Evolutionary conservation across 1,284 basidiomycete genomes (phyloP).

Genomic region (Moesziomyces sp.): DNA sequence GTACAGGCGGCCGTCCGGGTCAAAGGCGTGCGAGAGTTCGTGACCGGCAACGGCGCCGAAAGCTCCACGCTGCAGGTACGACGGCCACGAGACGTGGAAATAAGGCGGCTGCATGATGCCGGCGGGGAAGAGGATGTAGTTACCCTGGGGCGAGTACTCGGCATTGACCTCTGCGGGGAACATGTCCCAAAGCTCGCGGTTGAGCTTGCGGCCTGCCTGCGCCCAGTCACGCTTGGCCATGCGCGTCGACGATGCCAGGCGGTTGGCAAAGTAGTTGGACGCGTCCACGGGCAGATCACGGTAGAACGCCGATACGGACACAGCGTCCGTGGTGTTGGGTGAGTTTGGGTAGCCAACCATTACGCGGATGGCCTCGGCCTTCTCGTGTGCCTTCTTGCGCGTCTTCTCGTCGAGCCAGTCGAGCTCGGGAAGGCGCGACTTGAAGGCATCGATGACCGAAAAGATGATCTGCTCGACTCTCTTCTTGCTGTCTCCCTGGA

Average conservation of each 20-base stretch:
- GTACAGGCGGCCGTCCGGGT: constrained; percentile 82
- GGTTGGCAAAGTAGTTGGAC: constrained; percentile 85
- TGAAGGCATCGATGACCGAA: constrained; percentile 87
- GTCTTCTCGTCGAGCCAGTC: constrained; percentile 93
- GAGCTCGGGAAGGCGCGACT: constrained; percentile 79
- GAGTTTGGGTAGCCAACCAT: constrained; percentile 90
- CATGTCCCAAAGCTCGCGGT: constrained; percentile 88
- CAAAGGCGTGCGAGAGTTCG: constrained; percentile 82
- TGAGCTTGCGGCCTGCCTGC: constrained; percentile 78
- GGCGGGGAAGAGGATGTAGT: constrained; percentile 93
- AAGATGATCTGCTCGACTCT: constrained; percentile 86
- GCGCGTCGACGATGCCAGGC: constrained; percentile 73
- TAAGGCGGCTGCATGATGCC: constrained; percentile 93
- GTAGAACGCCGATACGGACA: constrained; percentile 82
- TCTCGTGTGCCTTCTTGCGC: constrained; percentile 82
- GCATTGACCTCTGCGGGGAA: constrained; percentile 73
- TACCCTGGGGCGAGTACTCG: constrained; percentile 63
- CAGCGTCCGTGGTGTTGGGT: constrained; percentile 81
- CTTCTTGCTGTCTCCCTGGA: constrained; percentile 81
- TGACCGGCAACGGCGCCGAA: constrained; percentile 63
- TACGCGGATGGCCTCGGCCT: constrained; percentile 82
- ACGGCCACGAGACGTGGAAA: constrained; percentile 86
- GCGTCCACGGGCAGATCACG: constrained; percentile 75
- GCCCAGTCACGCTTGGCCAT: constrained; percentile 75
- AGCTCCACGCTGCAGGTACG: constrained; percentile 84